Base-by-base conservation (phyloP, 1,139 yeast genomes). In the Geotrichum bryndzae region DNA sequence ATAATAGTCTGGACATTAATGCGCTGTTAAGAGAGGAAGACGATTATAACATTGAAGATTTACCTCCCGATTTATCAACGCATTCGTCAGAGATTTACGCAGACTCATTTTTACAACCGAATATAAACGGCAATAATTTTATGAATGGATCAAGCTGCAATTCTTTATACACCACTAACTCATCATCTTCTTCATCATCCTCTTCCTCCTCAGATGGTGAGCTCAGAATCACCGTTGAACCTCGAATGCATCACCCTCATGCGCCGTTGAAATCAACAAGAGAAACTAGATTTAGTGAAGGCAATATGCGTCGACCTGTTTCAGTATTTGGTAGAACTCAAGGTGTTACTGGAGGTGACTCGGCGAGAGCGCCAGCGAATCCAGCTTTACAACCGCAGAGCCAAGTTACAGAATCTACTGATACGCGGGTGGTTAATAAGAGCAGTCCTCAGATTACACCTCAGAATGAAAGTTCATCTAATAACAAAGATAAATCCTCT, bases 181-280 rank as follows among this genome's bases (percentile, higher is more conserved):
- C 61, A 7, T 11, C 53, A 11, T 52, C 55, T 4, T 41, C 53
- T 22, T 35, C 33, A 29, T 45, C 57, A 4, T 35, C 51, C 25
- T 54, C 52, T n/a, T 55, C 57, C n/a, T 55, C 57, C 6, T 55
- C 57, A n/a, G 57, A 55, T 31, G 57, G 25, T 2, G 57, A 46
- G 22, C 57, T 55, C n/a, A 31, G 46, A 55, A 46, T 55, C 22
- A 55, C 57, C 3, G 57, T 48, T 29, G 46, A 46, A 7, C 41
- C 46, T 46, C 29, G 46, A 46, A 46, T 53, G 8, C 46, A 55
- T 23, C 18, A 41, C 7, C 5, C 15, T n/a, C 23, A 7, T 31
- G 53, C 45, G 11, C 29, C 52, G 3, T 25, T 25, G 8, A 46
- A 29, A 52, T 38, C 53, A 7, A 3, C n/a, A 7, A 31, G 57